Evolutionary conservation across 176 grass and related monocot genomes (phyloP).

Genomic region (Rhynchospora tenuis): DNA sequence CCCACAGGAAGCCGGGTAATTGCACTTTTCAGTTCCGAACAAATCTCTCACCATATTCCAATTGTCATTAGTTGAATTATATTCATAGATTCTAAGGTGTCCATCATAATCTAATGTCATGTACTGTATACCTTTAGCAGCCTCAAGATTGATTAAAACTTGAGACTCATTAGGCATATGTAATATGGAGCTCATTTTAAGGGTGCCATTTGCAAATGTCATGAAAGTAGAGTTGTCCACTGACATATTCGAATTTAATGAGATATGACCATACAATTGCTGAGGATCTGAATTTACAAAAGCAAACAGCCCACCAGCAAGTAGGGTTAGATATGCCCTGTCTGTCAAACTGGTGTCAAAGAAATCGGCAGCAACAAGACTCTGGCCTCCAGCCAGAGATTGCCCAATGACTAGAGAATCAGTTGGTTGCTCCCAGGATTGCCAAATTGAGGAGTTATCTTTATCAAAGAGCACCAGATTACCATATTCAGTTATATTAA

Average conservation of each 20-base stretch:
- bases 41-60: constrained; percentile 1
- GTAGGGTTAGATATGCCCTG: neutral
- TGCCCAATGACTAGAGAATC: constrained; percentile 22
- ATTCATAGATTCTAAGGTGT: neutral
- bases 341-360: neutral
- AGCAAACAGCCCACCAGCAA: neutral
- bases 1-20: neutral
- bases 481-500: constrained; percentile 23
- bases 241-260: neutral
- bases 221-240: neutral
- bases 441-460: constrained; percentile 22
- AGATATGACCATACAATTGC: neutral
- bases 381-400: neutral
- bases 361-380: neutral
- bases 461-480: constrained; percentile 22
- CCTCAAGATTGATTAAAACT: neutral
- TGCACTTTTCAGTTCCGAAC: neutral
- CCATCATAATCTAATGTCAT: neutral
- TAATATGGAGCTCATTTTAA: neutral
- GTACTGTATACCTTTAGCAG: neutral
- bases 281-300: neutral
- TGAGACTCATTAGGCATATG: neutral
- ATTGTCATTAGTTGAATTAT: neutral
- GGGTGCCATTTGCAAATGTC: neutral
- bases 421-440: constrained; percentile 28